Percentiles rank a stretch among this genome's conserved stretches.
phyloP scores from a whole-genome alignment of 2,329 filamentous ascomycete species.

The Oidium heveae region DNA sequence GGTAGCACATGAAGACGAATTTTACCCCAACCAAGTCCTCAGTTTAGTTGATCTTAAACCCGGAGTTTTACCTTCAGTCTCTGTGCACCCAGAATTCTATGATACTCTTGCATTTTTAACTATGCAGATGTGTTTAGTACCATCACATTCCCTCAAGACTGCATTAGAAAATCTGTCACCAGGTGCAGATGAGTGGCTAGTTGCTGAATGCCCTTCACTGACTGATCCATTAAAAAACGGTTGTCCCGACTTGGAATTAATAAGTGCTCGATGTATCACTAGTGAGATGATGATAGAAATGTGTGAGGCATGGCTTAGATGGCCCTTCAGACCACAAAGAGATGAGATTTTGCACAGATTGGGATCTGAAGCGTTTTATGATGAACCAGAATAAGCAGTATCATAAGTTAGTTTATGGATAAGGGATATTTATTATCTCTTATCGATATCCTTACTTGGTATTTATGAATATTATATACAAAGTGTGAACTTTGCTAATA shows the following conservation, averaged over 20 bases:
- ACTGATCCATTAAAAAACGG: conserved; percentile 24
- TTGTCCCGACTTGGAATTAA: conserved; percentile 14
- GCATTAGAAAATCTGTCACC: conserved; percentile 29
- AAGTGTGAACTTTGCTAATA: background rate
- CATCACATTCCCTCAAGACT: conserved; percentile 16
- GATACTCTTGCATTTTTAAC: conserved; percentile 30
- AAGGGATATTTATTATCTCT: background rate
- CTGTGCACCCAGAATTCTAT: conserved; percentile 13
- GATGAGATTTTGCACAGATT: conserved; percentile 24
- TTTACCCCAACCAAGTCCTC: conserved; percentile 34
- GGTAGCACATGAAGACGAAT: conserved; percentile 28
- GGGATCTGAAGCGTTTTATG: conserved; percentile 1
- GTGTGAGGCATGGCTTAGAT: conserved; percentile 32
- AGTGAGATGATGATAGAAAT: conserved; percentile 30
- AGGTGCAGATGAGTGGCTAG: conserved; percentile 30
- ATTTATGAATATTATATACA: background rate
- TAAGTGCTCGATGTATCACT: conserved; percentile 25
- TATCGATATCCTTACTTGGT: background rate
- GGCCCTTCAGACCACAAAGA: conserved; percentile 39
- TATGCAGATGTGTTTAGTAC: conserved; percentile 17
- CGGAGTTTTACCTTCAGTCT: conserved; percentile 23
- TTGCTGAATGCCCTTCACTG: conserved; percentile 23
- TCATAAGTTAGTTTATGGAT: too few species aligned
- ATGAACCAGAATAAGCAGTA: background rate
- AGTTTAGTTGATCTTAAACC: conserved; percentile 44